These are phyloP conservation scores for Ceratopteris richardii DNA, from an alignment of 75 land plant genomes.

Conservation along the genomic window DNA sequence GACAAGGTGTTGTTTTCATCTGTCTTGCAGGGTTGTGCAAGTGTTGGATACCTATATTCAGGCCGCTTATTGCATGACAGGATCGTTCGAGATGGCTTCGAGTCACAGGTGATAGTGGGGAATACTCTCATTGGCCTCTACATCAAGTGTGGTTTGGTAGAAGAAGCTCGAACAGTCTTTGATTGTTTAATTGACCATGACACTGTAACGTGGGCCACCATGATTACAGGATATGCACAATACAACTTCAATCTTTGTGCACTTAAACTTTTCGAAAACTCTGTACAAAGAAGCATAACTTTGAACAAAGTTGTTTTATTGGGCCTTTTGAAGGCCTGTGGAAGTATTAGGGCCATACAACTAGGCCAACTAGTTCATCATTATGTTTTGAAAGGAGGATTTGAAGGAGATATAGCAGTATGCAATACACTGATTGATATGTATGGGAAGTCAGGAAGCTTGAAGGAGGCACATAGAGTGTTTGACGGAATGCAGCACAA, in stretches of 20 bases:
- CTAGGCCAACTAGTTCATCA: constrained; percentile 23
- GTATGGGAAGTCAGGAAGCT: constrained; percentile 44
- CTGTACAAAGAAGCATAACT: constrained; percentile 22
- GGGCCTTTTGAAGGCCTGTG: constrained; percentile 38
- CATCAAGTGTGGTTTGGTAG: constrained; percentile 42
- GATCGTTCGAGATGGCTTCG: constrained; percentile 23
- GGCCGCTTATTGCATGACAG: constrained; percentile 1
- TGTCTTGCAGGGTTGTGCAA: constrained; percentile 6
- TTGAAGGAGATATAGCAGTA: constrained; percentile 21
- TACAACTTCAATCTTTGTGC: constrained; percentile 44
- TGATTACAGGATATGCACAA: constrained; percentile 55
- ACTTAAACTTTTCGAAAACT: constrained; percentile 33
- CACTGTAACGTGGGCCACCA: constrained; percentile 60
- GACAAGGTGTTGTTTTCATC: neutral
- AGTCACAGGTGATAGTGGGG: constrained; percentile 38
- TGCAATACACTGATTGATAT: constrained; percentile 41
- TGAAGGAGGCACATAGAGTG: constrained; percentile 28
- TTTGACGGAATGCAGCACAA: constrained; percentile 25
- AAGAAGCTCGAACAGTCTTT: constrained; percentile 39
- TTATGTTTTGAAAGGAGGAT: constrained; percentile 9
- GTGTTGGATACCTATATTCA: neutral
- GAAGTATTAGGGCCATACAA: constrained; percentile 17
- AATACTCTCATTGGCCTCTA: constrained; percentile 56
- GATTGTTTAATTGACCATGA: constrained; percentile 37
- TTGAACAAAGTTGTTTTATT: constrained; percentile 32